phyloP scores from a whole-genome alignment of 2,329 filamentous ascomycete species.

The Colletotrichum echinochloae region DNA sequence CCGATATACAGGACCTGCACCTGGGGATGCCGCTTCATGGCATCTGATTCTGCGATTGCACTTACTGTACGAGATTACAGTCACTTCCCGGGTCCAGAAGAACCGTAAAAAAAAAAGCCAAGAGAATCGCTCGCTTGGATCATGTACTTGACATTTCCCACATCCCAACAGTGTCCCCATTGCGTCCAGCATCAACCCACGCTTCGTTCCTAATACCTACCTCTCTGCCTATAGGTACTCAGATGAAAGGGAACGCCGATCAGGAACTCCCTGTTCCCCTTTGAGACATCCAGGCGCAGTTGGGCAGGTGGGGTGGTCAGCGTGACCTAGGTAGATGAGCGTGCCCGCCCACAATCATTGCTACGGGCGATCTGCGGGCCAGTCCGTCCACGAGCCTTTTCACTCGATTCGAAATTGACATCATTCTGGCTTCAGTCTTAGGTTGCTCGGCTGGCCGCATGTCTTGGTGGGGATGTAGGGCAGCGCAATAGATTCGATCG shows the following conservation, averaged over 20 bases:
- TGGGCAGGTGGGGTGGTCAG: slow-evolving; percentile 27
- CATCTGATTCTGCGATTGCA: slow-evolving; percentile 7
- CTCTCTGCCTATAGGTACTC: not conserved
- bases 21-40: slow-evolving; percentile 4
- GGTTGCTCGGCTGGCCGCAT: not conserved
- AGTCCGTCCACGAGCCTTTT: slow-evolving; percentile 20
- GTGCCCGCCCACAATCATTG: slow-evolving; percentile 6
- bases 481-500: not conserved
- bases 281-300: slow-evolving; percentile 25
- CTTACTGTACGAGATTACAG: slow-evolving; percentile 28
- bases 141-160: slow-evolving; percentile 21
- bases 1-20: not conserved
- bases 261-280: not conserved
- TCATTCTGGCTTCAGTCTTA: slow-evolving; percentile 24
- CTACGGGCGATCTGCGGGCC: slow-evolving; percentile 34
- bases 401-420: slow-evolving; percentile 28
- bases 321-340: slow-evolving; percentile 22
- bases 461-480: not conserved
- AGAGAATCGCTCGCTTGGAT: not conserved
- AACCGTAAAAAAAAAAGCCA: not conserved
- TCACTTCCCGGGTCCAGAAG: not conserved
- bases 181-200: slow-evolving; percentile 10
- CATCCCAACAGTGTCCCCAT: slow-evolving; percentile 10
- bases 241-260: slow-evolving; percentile 4
- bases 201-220: slow-evolving; percentile 6